phyloP scores from a whole-genome alignment of 345 rosid genomes.

The Xanthoceras sorbifolium region DNA sequence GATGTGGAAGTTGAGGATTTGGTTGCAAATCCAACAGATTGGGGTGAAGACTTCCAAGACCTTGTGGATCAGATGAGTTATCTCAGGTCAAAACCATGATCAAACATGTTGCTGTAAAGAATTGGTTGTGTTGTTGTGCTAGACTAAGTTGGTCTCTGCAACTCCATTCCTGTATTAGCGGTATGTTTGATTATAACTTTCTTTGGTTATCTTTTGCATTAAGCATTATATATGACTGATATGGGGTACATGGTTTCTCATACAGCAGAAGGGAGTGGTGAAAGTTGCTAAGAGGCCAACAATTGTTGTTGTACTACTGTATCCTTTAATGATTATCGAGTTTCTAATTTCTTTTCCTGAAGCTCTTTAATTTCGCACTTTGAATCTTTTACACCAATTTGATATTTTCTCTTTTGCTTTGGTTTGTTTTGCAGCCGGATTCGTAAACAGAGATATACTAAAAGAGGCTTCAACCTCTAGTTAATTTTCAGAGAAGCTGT shows the following conservation, averaged over 20 bases:
- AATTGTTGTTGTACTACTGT: conserved; percentile 33
- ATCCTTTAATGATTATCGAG: conserved; percentile 25
- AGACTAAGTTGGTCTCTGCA: conserved; percentile 36
- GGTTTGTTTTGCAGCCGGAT: conserved; percentile 32
- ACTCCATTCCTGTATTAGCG: conserved; percentile 29
- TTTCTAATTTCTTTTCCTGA: background rate
- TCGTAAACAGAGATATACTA: background rate
- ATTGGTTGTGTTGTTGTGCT: conserved; percentile 7
- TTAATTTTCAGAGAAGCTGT: background rate
- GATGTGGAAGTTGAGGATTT: conserved; percentile 62
- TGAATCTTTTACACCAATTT: background rate
- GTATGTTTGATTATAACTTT: conserved; percentile 23
- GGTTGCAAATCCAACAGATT: conserved; percentile 41
- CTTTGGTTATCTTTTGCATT: background rate
- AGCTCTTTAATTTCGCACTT: background rate
- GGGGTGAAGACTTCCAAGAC: conserved; percentile 60
- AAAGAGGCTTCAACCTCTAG: conserved; percentile 9
- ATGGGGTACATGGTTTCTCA: conserved; percentile 15
- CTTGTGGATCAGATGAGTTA: conserved; percentile 71
- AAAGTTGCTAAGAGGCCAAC: conserved; percentile 39
- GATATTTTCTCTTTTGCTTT: conserved; percentile 7
- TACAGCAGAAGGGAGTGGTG: conserved; percentile 39
- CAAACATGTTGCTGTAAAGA: conserved; percentile 4
- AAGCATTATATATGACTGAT: conserved; percentile 9
- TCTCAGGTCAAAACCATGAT: conserved; percentile 55